Base-by-base conservation (phyloP, 768 basidiomycete genomes). In the Cyclocybe aegerita region DNA sequence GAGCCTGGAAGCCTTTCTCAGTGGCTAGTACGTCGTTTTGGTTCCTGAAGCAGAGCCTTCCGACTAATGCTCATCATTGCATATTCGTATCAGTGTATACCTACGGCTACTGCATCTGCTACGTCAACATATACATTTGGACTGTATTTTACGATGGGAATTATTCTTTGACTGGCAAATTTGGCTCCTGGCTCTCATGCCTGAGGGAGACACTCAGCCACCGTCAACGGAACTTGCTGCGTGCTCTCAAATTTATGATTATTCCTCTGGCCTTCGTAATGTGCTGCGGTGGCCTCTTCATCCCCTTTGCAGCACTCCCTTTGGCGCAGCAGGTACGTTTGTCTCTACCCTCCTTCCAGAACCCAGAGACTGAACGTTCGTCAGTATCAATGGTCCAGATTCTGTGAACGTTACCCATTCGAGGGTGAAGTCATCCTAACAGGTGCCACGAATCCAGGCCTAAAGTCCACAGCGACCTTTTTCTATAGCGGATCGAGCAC, bases 1-100 rank as follows among this genome's bases (percentile, higher is more conserved):
- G 16, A 2, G 44, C 48, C 7, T 58, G 57, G 57, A 58, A 58
- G 42, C 54, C 57, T 7, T 55, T 55, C n/a, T 55, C 54, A 14
- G 32, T 58, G 4, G 23, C 46, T 36, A 35, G 57, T 58, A 33
- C 40, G 56, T 33, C 1, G 15, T 23, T 23, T 5, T 23, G 23
- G 23, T 23, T 23, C 23, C 5, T 23, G 3, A n/a, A n/a, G n/a
- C 23, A 23, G 23, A 5, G 23, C 23, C 1, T 23, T 23, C 23
- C 23, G 5, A 23, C 23, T 23, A 5, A 3, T 23, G 23, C 23
- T 23, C 23, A 23, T 23, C 23, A 3, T 23, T 5, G 23, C 23
- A 23, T 23, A 23, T 4, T n/a, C 9, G 14, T 6, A 29, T 34
- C 12, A 58, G 54, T 58, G 9, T 58, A 58, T 50, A 39, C 47